Conservation (phyloP, 2,329 filamentous ascomycete species). For the Tolypocladium inflatum region DNA sequence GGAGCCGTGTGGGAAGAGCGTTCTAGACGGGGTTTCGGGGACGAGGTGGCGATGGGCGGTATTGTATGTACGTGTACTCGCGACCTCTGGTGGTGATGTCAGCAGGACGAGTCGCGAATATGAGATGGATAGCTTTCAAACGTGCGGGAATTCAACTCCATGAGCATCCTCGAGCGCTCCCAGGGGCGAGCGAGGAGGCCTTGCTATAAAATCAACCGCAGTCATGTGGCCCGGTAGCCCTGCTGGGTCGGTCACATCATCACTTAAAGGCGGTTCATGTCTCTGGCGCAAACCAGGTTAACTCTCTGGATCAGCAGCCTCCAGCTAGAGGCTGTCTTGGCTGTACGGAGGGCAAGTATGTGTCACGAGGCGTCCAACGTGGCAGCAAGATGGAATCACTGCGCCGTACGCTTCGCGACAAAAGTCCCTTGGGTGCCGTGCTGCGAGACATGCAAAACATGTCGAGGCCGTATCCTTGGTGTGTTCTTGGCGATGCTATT, state of each 20-base stretch:
- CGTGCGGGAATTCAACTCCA: background rate
- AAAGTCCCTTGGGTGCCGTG: background rate
- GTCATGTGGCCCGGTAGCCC: background rate
- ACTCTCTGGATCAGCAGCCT: too few relatives aligned
- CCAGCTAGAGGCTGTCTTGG: background rate
- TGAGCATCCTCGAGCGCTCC: background rate
- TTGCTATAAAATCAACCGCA: background rate
- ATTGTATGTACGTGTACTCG: background rate
- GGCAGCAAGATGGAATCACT: background rate
- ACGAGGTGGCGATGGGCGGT: background rate
- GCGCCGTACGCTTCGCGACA: background rate
- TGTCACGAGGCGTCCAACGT: background rate
- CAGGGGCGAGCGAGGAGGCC: background rate
- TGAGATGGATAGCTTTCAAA: too few relatives aligned
- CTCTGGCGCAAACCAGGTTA: background rate
- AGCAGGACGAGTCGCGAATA: background rate
- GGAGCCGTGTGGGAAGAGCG: too few relatives aligned
- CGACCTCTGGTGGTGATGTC: background rate
- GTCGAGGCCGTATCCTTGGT: background rate
- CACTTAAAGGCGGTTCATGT: background rate
- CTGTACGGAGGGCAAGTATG: background rate
- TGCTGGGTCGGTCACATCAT: background rate
- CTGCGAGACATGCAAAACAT: background rate
- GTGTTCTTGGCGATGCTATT: background rate
- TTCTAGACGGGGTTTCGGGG: background rate